A percentile compares a stretch with the other conserved stretches of the same genome.
phyloP scores from a whole-genome alignment of 2,329 filamentous ascomycete genomes.

The Sclerotinia subarctica region DNA sequence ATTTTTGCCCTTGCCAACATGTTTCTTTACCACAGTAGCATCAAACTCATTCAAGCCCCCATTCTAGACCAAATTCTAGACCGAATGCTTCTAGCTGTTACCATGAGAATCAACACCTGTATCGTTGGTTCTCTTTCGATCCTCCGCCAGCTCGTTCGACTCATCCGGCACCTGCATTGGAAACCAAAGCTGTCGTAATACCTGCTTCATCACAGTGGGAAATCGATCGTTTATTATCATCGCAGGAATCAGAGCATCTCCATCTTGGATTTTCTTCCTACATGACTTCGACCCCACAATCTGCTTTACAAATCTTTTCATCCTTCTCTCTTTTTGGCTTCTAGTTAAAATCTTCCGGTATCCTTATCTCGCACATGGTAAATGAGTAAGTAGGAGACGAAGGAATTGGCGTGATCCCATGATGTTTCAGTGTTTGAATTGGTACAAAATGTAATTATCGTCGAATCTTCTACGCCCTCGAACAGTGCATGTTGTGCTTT shows the following conservation, averaged over 20 bases:
- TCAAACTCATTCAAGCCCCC: neutral
- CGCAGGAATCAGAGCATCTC: neutral
- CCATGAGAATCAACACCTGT: neutral
- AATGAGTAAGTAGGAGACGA: slow-evolving; percentile 13
- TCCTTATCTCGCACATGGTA: slow-evolving; percentile 5
- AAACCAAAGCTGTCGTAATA: neutral
- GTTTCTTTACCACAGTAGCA: neutral
- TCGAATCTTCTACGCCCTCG: neutral
- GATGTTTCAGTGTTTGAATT: slow-evolving; percentile 14
- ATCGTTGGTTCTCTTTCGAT: neutral
- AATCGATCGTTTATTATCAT: neutral
- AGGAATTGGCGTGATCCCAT: slow-evolving; percentile 20
- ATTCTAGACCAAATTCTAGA: neutral
- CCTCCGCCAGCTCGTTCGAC: neutral
- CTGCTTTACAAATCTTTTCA: neutral
- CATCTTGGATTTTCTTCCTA: neutral
- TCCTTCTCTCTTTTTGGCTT: neutral
- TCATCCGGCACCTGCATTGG: neutral
- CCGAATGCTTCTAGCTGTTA: neutral
- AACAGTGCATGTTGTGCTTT: neutral
- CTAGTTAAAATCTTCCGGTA: neutral
- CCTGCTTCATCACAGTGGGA: neutral
- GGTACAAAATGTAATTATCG: neutral
- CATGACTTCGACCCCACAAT: slow-evolving; percentile 3
- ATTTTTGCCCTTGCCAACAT: neutral